Evolutionary conservation across 345 rosid species (phyloP).

Genomic region (Salix purpurea): DNA sequence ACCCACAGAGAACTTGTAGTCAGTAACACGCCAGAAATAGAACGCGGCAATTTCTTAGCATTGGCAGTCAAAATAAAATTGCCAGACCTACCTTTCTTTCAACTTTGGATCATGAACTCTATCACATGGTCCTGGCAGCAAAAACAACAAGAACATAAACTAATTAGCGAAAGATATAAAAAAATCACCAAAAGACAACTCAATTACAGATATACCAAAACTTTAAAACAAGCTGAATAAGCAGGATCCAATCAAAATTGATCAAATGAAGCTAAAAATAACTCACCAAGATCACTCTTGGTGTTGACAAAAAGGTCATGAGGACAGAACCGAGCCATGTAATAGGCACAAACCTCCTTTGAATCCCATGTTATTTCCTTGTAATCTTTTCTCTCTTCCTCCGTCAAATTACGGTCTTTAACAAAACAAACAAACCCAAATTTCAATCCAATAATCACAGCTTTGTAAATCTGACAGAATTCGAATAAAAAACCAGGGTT

Average conservation of each 20-base stretch:
- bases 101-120: slow-evolving; percentile 88
- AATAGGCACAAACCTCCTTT: slow-evolving; percentile 83
- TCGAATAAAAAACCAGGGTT: background rate
- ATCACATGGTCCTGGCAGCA: slow-evolving; percentile 69
- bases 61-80: background rate
- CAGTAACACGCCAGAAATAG: background rate
- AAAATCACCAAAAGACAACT: background rate
- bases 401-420: slow-evolving; percentile 85
- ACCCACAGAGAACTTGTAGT: background rate
- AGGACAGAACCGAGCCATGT: slow-evolving; percentile 97
- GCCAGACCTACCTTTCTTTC: slow-evolving; percentile 70
- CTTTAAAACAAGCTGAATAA: background rate
- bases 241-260: background rate
- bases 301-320: slow-evolving; percentile 98
- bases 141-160: slow-evolving; percentile 12
- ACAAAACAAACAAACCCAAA: background rate
- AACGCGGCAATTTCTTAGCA: background rate
- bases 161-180: background rate
- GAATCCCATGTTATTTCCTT: slow-evolving; percentile 90
- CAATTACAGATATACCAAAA: background rate
- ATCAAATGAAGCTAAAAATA: background rate
- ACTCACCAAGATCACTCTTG: slow-evolving; percentile 90
- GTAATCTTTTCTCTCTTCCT: slow-evolving; percentile 75
- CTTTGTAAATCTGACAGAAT: background rate
- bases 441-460: background rate